Percentiles rank a stretch among this genome's conserved stretches.
Evolutionary conservation across 2,329 filamentous ascomycete genomes (phyloP).

Genomic region (Exserohilum turcica): DNA sequence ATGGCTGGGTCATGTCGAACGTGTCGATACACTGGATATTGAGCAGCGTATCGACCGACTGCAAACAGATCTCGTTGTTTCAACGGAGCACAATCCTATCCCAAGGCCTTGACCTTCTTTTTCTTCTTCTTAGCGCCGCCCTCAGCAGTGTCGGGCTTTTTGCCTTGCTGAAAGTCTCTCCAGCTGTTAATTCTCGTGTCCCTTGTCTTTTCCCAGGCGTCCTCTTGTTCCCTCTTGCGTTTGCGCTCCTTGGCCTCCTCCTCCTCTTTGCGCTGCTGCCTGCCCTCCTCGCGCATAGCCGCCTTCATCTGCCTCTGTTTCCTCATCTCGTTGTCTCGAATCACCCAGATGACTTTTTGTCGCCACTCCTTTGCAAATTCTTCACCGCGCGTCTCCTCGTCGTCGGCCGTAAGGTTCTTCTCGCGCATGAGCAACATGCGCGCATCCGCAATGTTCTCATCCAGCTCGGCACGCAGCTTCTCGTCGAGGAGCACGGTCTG

Average conservation of each 20-base stretch:
- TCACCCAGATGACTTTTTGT: conserved; percentile 84
- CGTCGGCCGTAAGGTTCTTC: conserved; percentile 89
- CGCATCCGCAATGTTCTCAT: conserved; percentile 95
- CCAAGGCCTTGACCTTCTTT: conserved; percentile 60
- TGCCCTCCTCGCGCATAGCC: conserved; percentile 94
- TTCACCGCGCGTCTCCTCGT: conserved; percentile 80
- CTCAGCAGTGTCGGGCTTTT: conserved; percentile 56
- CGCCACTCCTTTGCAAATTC: conserved; percentile 86
- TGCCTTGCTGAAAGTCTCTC: conserved; percentile 82
- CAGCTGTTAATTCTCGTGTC: conserved; percentile 93
- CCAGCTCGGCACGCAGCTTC: conserved; percentile 82
- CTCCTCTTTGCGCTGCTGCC: conserved; percentile 83
- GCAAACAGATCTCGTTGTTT: not conserved
- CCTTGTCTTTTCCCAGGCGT: conserved; percentile 91
- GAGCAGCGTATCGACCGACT: not conserved
- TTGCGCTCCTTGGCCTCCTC: conserved; percentile 73
- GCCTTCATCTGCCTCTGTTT: conserved; percentile 85
- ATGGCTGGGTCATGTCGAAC: no score
- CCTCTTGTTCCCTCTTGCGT: conserved; percentile 79
- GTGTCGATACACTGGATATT: not conserved
- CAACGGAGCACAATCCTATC: conserved; percentile 38
- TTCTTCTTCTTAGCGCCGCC: conserved; percentile 53
- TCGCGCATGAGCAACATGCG: conserved; percentile 94
- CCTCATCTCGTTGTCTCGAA: conserved; percentile 90
- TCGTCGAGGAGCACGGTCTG: conserved; percentile 91